phyloP scores from a whole-genome alignment of 208 protist species.

The Leishmania aethiopica region DNA sequence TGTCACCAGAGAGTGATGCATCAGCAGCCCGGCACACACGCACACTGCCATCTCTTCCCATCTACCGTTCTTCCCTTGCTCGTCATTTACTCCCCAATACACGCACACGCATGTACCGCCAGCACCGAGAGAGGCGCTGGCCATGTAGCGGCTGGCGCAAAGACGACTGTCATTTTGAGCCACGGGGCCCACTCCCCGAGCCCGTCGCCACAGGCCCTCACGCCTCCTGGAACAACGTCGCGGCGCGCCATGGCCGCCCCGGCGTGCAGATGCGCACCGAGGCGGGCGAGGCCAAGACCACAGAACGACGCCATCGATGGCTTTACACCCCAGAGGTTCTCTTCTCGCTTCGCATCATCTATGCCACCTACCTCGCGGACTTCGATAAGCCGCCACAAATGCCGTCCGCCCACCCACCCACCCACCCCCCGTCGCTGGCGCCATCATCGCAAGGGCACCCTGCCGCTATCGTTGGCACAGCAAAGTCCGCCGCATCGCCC shows the following conservation, averaged over 20 bases:
- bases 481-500: background rate
- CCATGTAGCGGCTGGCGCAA: background rate
- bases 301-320: slow-evolving; percentile 29
- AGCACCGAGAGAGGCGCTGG: background rate
- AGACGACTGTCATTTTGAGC: background rate
- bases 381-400: too few relatives aligned
- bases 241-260: slow-evolving; percentile 33
- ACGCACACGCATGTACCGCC: background rate
- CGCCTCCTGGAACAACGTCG: slow-evolving; percentile 43
- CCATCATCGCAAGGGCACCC: background rate
- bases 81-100: background rate
- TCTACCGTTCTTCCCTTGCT: background rate
- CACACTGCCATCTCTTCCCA: background rate
- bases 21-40: background rate
- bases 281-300: slow-evolving; percentile 39
- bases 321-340: slow-evolving; percentile 24
- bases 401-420: too few relatives aligned
- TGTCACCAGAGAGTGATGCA: background rate
- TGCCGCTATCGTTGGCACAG: background rate
- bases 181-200: slow-evolving; percentile 19
- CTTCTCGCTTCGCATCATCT: slow-evolving; percentile 48
- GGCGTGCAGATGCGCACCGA: slow-evolving; percentile 53
- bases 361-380: slow-evolving; percentile 22
- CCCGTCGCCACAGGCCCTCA: slow-evolving; percentile 23
- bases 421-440: background rate